phyloP scores from a whole-genome alignment of 768 basidiomycete species.

The Cubamyces lactineus region DNA sequence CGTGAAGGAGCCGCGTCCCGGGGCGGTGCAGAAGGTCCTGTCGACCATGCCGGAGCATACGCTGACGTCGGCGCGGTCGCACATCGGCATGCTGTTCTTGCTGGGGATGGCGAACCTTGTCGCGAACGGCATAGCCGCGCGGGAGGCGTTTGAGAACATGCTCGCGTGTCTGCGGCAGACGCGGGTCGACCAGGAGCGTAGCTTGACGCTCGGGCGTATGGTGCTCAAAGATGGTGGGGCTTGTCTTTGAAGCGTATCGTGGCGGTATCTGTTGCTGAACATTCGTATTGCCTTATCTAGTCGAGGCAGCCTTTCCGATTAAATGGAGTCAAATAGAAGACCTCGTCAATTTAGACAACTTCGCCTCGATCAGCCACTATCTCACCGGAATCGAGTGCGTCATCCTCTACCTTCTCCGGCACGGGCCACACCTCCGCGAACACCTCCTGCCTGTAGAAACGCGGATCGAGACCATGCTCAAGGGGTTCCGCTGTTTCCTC shows the following conservation, averaged over 20 bases:
- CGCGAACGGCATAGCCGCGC: neutral
- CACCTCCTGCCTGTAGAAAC: neutral
- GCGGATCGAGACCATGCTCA: neutral
- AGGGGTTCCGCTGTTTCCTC: conserved; percentile 1
- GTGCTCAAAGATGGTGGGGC: conserved; percentile 8
- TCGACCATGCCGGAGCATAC: conserved; percentile 1
- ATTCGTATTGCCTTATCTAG: neutral
- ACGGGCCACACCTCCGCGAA: neutral
- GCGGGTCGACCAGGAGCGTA: conserved; percentile 1
- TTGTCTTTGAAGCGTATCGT: neutral
- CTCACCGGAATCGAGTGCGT: conserved; percentile 6
- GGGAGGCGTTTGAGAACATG: conserved; percentile 6
- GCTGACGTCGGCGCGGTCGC: neutral
- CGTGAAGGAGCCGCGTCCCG: conserved; percentile 8
- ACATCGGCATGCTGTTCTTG: conserved; percentile 11
- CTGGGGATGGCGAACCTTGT: conserved; percentile 9
- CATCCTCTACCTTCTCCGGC: conserved; percentile 12
- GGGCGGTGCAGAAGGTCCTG: conserved; percentile 5
- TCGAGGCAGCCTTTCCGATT: conserved; percentile 6
- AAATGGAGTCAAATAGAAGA: neutral
- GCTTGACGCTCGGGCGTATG: neutral
- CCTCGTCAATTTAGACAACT: conserved; percentile 12
- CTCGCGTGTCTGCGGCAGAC: conserved; percentile 1
- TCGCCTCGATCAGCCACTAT: conserved; percentile 8
- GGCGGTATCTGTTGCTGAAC: no score